These are phyloP conservation scores for Metschnikowia kunwiensis DNA, from an alignment of 805 yeast species.

Conservation along the genomic window DNA sequence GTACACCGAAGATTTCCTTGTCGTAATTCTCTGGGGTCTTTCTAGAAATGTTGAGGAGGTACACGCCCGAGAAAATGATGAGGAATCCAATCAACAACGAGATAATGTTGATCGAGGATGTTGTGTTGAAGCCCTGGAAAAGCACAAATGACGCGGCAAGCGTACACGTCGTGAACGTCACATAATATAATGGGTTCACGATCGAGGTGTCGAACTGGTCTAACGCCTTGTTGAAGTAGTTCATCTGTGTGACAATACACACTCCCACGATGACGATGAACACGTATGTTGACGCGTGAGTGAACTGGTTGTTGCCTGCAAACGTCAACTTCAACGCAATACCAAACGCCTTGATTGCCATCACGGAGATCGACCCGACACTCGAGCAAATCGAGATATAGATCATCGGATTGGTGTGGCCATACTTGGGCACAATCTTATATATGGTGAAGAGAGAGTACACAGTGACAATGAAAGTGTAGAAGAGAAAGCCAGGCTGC, in stretches of 20 bases:
- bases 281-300: constrained; percentile 78
- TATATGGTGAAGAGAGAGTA: constrained; percentile 79
- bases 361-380: constrained; percentile 87
- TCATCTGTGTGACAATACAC: constrained; percentile 89
- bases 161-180: constrained; percentile 86
- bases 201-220: constrained; percentile 92
- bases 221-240: constrained; percentile 87
- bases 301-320: constrained; percentile 82
- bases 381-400: constrained; percentile 86
- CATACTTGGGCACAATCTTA: constrained; percentile 77
- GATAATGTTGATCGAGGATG: constrained; percentile 73
- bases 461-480: constrained; percentile 56
- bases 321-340: constrained; percentile 84
- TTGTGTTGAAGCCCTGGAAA: constrained; percentile 83
- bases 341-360: constrained; percentile 91
- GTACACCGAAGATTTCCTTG: constrained; percentile 58
- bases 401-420: constrained; percentile 79
- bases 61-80: constrained; percentile 85
- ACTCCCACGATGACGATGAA: constrained; percentile 73
- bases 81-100: constrained; percentile 82
- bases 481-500: constrained; percentile 70
- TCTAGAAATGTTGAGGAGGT: constrained; percentile 73
- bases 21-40: constrained; percentile 51
- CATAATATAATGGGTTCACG: constrained; percentile 88
- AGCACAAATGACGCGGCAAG: constrained; percentile 80